Evolutionary conservation across 345 rosid species (phyloP).

Genomic region (Acer saccharum): DNA sequence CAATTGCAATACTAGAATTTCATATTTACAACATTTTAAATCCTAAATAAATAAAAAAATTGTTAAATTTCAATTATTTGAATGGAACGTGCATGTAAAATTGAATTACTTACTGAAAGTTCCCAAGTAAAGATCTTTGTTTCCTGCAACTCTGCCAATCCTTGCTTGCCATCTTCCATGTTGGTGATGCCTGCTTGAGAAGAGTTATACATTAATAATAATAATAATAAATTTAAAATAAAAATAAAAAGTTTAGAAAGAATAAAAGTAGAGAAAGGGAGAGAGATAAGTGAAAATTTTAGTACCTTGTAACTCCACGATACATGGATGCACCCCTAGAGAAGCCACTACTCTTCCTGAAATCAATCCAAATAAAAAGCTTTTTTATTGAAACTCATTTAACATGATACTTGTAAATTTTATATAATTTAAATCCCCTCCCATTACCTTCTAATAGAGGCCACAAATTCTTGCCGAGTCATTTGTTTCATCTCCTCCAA

Average conservation of each 20-base stretch:
- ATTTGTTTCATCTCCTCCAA: constrained; percentile 97
- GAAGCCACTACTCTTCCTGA: constrained; percentile 98
- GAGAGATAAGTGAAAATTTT: background rate
- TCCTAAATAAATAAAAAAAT: no score
- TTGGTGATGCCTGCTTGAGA: constrained; percentile 83
- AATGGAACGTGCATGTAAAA: background rate
- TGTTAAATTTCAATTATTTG: no score
- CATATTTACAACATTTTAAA: no score
- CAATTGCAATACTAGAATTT: no score
- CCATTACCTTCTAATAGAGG: constrained; percentile 83
- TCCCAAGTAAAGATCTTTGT: constrained; percentile 98
- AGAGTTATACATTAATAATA: constrained; percentile 3
- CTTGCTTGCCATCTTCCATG: constrained; percentile 99
- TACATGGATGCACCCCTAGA: constrained; percentile 99
- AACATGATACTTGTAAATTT: no score
- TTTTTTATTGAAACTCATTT: no score
- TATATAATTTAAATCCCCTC: background rate
- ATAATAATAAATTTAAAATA: background rate
- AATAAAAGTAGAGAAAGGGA: background rate
- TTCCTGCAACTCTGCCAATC: constrained; percentile 98
- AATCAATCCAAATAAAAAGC: background rate
- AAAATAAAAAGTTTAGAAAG: background rate
- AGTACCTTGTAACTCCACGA: constrained; percentile 95
- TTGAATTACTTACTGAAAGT: constrained; percentile 77
- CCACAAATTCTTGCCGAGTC: constrained; percentile 99